These are phyloP conservation scores for Ceratonia siliqua DNA, from an alignment of 306 rosid genomes.

Conservation along the genomic window DNA sequence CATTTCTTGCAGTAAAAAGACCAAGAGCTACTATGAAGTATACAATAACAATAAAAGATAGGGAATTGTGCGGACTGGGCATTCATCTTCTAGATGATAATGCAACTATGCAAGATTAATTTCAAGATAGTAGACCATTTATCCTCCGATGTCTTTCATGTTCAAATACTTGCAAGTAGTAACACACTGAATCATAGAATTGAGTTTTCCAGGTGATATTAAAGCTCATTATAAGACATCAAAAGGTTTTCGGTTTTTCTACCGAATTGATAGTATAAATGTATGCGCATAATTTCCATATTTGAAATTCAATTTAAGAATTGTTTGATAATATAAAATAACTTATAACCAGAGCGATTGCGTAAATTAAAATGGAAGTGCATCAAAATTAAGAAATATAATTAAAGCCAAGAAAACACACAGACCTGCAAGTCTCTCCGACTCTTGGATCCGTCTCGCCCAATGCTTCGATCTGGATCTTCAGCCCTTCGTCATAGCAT, in stretches of 20 bases:
- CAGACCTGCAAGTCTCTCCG: conserved; percentile 91
- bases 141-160: not conserved
- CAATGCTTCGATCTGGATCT: conserved; percentile 91
- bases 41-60: not conserved
- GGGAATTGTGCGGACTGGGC: not conserved
- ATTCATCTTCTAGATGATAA: not conserved
- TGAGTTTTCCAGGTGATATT: not conserved
- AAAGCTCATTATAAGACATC: not conserved
- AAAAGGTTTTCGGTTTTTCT: not conserved
- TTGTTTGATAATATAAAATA: not conserved
- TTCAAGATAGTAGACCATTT: not conserved
- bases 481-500: conserved; percentile 83
- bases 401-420: not conserved
- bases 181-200: not conserved
- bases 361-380: not conserved
- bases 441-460: conserved; percentile 96
- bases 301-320: not conserved
- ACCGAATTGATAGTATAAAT: not conserved
- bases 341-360: not conserved
- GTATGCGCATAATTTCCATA: not conserved
- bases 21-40: not conserved
- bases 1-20: not conserved
- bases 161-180: not conserved
- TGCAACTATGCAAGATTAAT: not conserved
- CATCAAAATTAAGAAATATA: not conserved